Evolutionary conservation across 345 rosid genomes (phyloP).

Genomic region (Gossypium stocksii): DNA sequence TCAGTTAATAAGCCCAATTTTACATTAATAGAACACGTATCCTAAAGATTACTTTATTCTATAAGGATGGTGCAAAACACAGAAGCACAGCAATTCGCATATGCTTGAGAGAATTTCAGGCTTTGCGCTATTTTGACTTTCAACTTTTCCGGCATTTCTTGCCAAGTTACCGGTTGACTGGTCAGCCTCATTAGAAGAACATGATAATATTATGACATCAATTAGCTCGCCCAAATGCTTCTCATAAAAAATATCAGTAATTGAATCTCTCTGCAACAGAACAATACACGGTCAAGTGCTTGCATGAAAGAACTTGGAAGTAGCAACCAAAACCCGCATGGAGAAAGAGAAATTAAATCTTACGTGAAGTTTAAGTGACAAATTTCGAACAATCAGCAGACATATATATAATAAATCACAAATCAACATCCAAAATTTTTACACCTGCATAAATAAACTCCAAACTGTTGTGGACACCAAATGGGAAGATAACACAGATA

Average conservation of each 20-base stretch:
- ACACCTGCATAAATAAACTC: slow-evolving; percentile 16
- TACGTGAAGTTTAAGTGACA: slow-evolving; percentile 10
- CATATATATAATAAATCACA: slow-evolving; percentile 12
- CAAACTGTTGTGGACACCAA: neutral
- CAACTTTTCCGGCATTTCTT: slow-evolving; percentile 37
- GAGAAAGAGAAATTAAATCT: slow-evolving; percentile 14
- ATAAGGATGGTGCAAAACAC: slow-evolving; percentile 87
- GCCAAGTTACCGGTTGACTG: slow-evolving; percentile 42
- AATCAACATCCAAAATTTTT: slow-evolving; percentile 19
- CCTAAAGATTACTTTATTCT: slow-evolving; percentile 68
- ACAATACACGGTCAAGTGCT: slow-evolving; percentile 12
- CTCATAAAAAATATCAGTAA: slow-evolving; percentile 88
- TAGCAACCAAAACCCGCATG: slow-evolving; percentile 6
- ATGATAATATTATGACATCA: slow-evolving; percentile 78
- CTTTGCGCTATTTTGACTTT: slow-evolving; percentile 42
- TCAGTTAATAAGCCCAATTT: neutral
- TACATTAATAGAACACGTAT: slow-evolving; percentile 10
- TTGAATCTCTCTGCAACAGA: slow-evolving; percentile 69
- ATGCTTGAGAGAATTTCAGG: slow-evolving; percentile 87
- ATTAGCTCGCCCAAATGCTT: slow-evolving; percentile 81
- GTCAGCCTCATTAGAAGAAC: slow-evolving; percentile 45
- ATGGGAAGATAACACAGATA: slow-evolving; percentile 9
- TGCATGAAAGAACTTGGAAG: neutral
- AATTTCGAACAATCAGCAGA: slow-evolving; percentile 24
- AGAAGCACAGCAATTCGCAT: slow-evolving; percentile 92